Evolutionary conservation across 2,329 filamentous ascomycete species (phyloP), one percentile per base, ranked within the genome.

Genomic region (Xylariaceae sp.): DNA sequence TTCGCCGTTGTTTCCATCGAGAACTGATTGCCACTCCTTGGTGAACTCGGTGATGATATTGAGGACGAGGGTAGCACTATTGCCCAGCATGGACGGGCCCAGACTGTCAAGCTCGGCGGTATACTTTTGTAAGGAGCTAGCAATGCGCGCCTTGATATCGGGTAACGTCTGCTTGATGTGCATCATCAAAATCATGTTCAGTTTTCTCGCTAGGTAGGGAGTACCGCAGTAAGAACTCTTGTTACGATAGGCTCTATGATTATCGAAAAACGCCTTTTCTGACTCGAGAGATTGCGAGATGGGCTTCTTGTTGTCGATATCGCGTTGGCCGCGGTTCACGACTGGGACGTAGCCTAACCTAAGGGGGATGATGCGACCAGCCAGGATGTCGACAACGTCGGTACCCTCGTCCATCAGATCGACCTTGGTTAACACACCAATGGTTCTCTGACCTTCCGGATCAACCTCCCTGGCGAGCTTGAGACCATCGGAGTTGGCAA

Each of bases 141-240:
- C 85, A 68, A 99, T 99, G 64, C 95, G 89, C 11, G 90, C 91
- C 79, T 99, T 99, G 81, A 99, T 99, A 73, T 99, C 94, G 47
- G 94, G 94, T 11, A 99, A 84, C 1, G 94, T 99, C 79, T 99
- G 93, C 78, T 99, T 99, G 81, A 99, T 99, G 80, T 99, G 94
- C 94, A 99, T 99, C 93, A 99, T 97, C 68, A 99, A 83, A 72
- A 99, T 97, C 70, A 99, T 82, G 77, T 99, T 99, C 61, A 99
- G 85, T 78, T 99, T 99, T 67, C 93, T 87, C 3, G 94, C 94
- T 61, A 99, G 81, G 73, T 99, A 99, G 3, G 94, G 94, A 2
- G 94, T 99, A 74, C 94, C 94, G 76, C 94, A 99, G 82, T 99
- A 99, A 4, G 92, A 90, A 73, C 91, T 92, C 86, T 99, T 99